A percentile compares a stretch with the other conserved stretches of the same genome.
These are phyloP conservation scores for Ilyonectria destructans DNA, from an alignment of 2,329 filamentous ascomycete genomes.

Conservation along the genomic window DNA sequence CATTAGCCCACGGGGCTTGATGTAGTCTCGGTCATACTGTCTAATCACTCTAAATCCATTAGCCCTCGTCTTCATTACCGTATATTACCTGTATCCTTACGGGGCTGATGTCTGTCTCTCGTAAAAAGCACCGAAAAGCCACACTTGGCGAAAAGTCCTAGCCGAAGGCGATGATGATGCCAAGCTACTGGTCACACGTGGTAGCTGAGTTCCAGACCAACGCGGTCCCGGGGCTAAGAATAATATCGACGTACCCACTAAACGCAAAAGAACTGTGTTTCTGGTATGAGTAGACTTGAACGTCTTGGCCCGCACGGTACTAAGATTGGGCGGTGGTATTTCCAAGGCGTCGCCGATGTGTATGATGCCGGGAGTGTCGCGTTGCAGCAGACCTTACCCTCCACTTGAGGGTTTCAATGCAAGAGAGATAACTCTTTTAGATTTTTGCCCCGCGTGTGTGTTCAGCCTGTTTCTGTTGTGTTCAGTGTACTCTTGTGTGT, in stretches of 20 bases:
- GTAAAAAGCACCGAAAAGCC: background rate
- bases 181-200: background rate
- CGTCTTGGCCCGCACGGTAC: too few relatives aligned
- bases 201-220: background rate
- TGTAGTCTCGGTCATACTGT: slow-evolving; percentile 1
- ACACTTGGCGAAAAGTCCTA: background rate
- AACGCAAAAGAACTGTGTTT: background rate
- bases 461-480: background rate
- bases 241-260: background rate
- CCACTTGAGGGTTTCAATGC: too few relatives aligned
- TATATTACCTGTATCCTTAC: background rate
- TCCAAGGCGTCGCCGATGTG: background rate
- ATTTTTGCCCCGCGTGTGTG: background rate
- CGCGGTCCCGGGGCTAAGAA: background rate
- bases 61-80: background rate
- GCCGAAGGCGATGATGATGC: background rate
- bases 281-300: background rate
- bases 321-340: background rate
- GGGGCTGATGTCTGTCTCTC: background rate
- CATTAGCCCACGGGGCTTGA: slow-evolving; percentile 1
- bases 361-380: background rate
- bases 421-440: background rate
- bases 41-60: background rate
- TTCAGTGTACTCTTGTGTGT: background rate
- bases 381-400: background rate